Conservation (phyloP, 371 early-diverging fungal genomes). For the Lichtheimia corymbifera region DNA sequence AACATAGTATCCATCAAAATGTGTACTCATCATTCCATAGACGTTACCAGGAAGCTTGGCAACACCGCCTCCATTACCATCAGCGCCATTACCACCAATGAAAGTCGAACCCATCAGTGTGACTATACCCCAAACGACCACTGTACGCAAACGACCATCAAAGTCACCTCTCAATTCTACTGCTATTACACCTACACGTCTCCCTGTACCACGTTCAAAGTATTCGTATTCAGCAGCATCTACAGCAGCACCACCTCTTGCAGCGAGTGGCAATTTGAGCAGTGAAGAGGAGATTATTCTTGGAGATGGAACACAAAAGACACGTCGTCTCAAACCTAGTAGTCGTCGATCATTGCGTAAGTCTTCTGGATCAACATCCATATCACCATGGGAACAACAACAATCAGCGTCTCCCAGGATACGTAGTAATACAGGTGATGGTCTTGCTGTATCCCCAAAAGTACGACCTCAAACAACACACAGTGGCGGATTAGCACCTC, state of each 20-base stretch:
- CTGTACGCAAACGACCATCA: constrained; percentile 5
- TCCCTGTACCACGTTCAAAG: constrained; percentile 10
- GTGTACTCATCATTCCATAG: constrained; percentile 10
- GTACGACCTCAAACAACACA: background rate
- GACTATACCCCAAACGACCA: constrained; percentile 17
- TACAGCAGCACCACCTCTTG: constrained; percentile 2
- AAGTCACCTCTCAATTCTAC: constrained; percentile 15
- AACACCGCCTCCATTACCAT: constrained; percentile 33
- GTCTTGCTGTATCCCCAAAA: background rate
- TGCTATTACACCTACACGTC: constrained; percentile 26
- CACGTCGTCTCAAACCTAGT: constrained; percentile 7
- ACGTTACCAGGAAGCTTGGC: constrained; percentile 49
- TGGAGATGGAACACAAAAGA: constrained; percentile 8
- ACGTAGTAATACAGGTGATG: background rate
- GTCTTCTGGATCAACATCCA: constrained; percentile 7
- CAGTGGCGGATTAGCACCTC: too few relatives aligned
- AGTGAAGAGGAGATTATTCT: constrained; percentile 20
- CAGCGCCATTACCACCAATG: constrained; percentile 50
- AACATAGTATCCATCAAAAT: too few relatives aligned
- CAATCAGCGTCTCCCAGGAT: constrained; percentile 15
- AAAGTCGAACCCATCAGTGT: constrained; percentile 48
- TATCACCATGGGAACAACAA: constrained; percentile 2
- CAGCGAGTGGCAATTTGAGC: constrained; percentile 13
- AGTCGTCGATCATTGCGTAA: constrained; percentile 11
- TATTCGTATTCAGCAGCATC: constrained; percentile 5